Conservation (phyloP, 2,329 filamentous ascomycete species). For the Leptographium wingfieldii region DNA sequence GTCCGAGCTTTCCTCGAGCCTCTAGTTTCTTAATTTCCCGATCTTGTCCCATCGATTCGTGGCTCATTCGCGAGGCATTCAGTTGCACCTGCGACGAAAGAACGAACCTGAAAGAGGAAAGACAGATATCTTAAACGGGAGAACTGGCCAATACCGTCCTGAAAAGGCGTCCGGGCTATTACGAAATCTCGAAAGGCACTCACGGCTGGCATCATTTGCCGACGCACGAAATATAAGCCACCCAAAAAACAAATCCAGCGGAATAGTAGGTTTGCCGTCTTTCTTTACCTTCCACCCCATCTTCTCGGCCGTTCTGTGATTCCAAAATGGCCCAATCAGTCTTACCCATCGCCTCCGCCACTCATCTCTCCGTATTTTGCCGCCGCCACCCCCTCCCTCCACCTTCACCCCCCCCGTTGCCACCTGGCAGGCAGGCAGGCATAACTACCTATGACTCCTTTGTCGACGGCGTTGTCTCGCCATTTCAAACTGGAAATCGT, state of each 20-base stretch:
- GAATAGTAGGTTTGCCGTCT: not conserved
- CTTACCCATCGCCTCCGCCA: not conserved
- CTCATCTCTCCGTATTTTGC: slow-evolving; percentile 1
- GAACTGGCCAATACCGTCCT: not conserved
- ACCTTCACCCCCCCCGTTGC: slow-evolving; percentile 1
- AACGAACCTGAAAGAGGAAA: slow-evolving; percentile 1
- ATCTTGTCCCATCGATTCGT: not conserved
- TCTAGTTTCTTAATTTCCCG: not conserved
- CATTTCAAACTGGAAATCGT: too few relatives aligned
- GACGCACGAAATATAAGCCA: too few relatives aligned
- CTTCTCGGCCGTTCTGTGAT: not conserved
- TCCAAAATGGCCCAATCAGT: not conserved
- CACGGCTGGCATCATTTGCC: too few relatives aligned
- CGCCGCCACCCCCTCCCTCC: not conserved
- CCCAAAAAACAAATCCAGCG: too few relatives aligned
- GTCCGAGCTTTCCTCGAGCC: not conserved
- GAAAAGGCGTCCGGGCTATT: too few relatives aligned
- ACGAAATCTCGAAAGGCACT: too few relatives aligned
- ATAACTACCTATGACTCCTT: not conserved
- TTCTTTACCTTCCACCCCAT: not conserved
- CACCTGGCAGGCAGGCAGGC: slow-evolving; percentile 5
- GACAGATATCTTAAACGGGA: not conserved
- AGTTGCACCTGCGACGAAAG: slow-evolving; percentile 23
- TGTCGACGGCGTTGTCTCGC: not conserved
- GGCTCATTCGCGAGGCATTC: slow-evolving; percentile 21